phyloP scores from a whole-genome alignment of 768 basidiomycete genomes.

The Daedaleopsis nitida region DNA sequence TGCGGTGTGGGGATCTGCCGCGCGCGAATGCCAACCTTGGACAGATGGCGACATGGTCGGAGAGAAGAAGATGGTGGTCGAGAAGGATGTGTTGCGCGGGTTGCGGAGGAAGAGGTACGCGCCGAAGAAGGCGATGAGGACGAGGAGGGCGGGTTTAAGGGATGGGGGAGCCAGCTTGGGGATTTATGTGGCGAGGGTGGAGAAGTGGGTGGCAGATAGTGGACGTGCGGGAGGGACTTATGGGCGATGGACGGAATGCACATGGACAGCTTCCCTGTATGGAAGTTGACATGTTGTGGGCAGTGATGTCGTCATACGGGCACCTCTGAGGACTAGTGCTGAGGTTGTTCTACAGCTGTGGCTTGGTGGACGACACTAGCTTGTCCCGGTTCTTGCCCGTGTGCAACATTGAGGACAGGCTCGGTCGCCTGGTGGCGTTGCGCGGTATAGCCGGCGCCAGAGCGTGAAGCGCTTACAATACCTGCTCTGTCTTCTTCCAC shows the following conservation, averaged over 20 bases:
- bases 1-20: slow-evolving; percentile 11
- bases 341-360: too few relatives aligned
- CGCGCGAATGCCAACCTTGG: slow-evolving; percentile 23
- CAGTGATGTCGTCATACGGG: too few relatives aligned
- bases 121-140: slow-evolving; percentile 12
- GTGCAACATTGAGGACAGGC: too few relatives aligned
- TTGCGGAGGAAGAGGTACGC: slow-evolving; percentile 12
- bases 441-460: too few relatives aligned
- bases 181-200: neutral
- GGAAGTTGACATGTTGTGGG: too few relatives aligned
- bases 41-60: slow-evolving; percentile 11
- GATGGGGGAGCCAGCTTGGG: slow-evolving; percentile 10
- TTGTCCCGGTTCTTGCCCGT: too few relatives aligned
- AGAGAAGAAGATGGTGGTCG: neutral
- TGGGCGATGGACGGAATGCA: slow-evolving; percentile 46
- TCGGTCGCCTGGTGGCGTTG: too few relatives aligned
- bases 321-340: too few relatives aligned
- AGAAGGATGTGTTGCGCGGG: neutral
- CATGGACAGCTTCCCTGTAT: neutral
- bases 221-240: neutral
- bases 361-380: too few relatives aligned
- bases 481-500: too few relatives aligned
- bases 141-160: slow-evolving; percentile 10
- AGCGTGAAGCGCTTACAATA: too few relatives aligned
- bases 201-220: neutral